Base-by-base conservation (phyloP, 495 filamentous ascomycete species). In the Penicillium antarcticum region DNA sequence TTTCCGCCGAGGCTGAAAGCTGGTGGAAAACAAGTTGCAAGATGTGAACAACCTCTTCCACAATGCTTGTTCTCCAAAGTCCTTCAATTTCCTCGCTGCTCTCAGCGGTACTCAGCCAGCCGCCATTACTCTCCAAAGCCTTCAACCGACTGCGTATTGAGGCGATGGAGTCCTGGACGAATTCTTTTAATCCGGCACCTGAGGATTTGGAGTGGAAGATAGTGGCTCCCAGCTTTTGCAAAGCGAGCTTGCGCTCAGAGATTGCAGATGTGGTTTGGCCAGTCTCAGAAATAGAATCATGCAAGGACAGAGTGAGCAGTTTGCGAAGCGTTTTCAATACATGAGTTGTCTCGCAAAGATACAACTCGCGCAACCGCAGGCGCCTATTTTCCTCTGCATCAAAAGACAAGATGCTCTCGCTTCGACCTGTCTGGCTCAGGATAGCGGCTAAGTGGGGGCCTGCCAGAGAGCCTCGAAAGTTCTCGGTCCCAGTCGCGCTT, bases 11-110 rank as follows among this genome's bases (percentile, higher is more conserved):
- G 5, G 77, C 65, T 37, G 88, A 84, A 39, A 92, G 61, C 19
- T 86, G 74, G 36, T 87, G 76, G 51, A 95, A 89, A 36, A 91
- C 64, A 10, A 90, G 70, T 31, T 90, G 82, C 73, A 95, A 71
- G 34, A 86, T 78, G 60, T 91, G 86, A 32, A 86, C 71, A 16
- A 85, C 76, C 61, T 92, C 87, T 26, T 84, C 78, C 32, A 90
- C 69, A 18, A 80, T 71, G 12, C 74, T 81, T 41, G 78, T 80
- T 13, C 71, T 67, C 86, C 87, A 94, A 45, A 79, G 70, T 17
- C 79, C 65, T 56, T 86, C 81, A 19, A 83, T 61, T 35, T 81
- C 76, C 12, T 78, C 75, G 23, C 63, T 74, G 36, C 71, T 67
- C 43, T 70, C 72, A 46, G 78, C 68, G 7, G 68, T 57, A 19